Conservation (phyloP, 768 basidiomycete species). For the Agrocybe pediades region DNA sequence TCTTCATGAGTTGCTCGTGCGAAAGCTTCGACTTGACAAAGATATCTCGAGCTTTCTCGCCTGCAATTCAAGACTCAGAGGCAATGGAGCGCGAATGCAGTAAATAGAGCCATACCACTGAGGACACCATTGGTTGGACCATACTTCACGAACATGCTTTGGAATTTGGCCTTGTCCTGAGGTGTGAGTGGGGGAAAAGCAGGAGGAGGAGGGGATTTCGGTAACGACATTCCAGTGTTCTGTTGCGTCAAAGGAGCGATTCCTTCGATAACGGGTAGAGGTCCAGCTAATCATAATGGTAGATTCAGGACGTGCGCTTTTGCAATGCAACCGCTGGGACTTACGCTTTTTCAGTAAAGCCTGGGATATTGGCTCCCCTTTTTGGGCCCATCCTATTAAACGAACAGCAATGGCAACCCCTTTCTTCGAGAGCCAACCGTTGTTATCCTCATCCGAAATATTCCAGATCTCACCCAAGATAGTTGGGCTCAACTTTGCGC, state of each 20-base stretch:
- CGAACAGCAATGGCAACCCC: conserved; percentile 88
- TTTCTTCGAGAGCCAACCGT: conserved; percentile 87
- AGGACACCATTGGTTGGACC: conserved; percentile 79
- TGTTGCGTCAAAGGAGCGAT: conserved; percentile 58
- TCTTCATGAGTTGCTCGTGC: conserved; percentile 85
- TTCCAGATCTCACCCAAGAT: conserved; percentile 93
- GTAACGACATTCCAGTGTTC: conserved; percentile 56
- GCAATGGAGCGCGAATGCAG: too few relatives aligned
- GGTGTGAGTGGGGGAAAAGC: conserved; percentile 69
- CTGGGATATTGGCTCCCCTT: conserved; percentile 67
- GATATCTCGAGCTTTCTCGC: conserved; percentile 85
- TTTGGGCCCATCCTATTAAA: conserved; percentile 92
- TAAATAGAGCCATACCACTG: conserved; percentile 49
- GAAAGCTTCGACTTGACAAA: conserved; percentile 91
- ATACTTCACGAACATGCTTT: conserved; percentile 70
- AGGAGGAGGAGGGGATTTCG: conserved; percentile 62
- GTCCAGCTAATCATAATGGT: conserved; percentile 62
- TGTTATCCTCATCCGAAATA: conserved; percentile 90
- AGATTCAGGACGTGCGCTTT: conserved; percentile 8
- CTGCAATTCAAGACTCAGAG: too few relatives aligned
- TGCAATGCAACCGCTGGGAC: conserved; percentile 30
- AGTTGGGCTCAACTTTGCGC: conserved; percentile 76
- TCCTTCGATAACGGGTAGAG: conserved; percentile 79
- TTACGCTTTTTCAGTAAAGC: conserved; percentile 73
- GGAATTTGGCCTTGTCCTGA: conserved; percentile 86